Evolutionary conservation across 805 yeast genomes (phyloP).

Genomic region (Blastobotrys robertii): DNA sequence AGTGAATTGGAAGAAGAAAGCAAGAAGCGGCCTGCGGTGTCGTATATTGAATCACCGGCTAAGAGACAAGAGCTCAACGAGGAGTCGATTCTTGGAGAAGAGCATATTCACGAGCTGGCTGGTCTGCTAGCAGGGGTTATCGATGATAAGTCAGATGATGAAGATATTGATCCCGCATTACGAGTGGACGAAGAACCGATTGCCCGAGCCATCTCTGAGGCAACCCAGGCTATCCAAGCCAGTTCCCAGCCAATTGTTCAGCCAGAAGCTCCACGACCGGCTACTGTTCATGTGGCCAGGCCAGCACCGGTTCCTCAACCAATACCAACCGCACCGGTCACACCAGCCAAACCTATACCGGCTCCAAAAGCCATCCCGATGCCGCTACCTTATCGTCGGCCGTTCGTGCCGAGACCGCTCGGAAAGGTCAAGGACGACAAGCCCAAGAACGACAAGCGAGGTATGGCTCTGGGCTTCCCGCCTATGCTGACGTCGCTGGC

Average conservation of each 20-base stretch:
- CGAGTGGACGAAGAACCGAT: background rate
- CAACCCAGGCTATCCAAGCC: background rate
- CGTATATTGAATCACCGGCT: background rate
- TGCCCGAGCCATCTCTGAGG: background rate
- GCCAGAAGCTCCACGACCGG: background rate
- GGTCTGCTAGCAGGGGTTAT: constrained; percentile 9
- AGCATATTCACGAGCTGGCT: constrained; percentile 3
- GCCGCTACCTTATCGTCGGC: background rate
- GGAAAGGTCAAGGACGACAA: background rate
- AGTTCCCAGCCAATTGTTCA: background rate
- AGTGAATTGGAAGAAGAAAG: constrained; percentile 16
- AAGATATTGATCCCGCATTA: background rate
- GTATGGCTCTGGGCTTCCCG: constrained; percentile 17
- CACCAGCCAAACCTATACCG: background rate
- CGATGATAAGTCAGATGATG: background rate
- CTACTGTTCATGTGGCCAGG: background rate
- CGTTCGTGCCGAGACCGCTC: background rate
- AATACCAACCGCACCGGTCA: too few species aligned
- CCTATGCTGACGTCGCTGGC: constrained; percentile 16
- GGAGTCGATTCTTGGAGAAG: background rate
- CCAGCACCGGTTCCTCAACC: constrained; percentile 1
- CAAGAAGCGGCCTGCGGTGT: background rate
- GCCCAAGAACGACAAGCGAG: constrained; percentile 9
- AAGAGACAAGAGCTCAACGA: background rate
- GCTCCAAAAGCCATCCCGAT: background rate